Evolutionary conservation across 371 early-diverging fungal species (phyloP).

Genomic region (Mortierella sp.): DNA sequence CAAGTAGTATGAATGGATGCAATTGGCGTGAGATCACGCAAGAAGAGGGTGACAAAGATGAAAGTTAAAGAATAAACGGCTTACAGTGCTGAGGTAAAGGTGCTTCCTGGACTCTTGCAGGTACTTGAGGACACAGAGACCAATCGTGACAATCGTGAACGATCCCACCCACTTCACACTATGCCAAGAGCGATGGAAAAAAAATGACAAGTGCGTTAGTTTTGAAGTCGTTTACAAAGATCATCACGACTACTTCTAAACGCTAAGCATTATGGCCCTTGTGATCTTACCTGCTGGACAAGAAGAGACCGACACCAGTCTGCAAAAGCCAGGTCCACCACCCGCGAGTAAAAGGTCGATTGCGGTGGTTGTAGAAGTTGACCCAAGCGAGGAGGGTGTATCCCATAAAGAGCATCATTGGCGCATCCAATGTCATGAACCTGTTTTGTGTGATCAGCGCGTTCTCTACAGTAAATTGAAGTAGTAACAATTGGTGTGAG

Average conservation of each 20-base stretch:
- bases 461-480: conserved; percentile 69
- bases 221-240: background rate
- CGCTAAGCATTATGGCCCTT: background rate
- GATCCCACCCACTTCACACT: conserved; percentile 99
- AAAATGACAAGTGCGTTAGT: background rate
- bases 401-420: conserved; percentile 96
- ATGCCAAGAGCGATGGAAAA: background rate
- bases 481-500: background rate
- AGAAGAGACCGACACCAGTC: conserved; percentile 94
- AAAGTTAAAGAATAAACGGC: background rate
- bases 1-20: background rate
- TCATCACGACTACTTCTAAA: too few species aligned
- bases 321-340: conserved; percentile 93
- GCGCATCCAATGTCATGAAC: conserved; percentile 98
- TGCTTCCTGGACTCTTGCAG: conserved; percentile 39
- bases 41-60: background rate
- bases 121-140: conserved; percentile 61
- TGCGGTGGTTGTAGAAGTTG: conserved; percentile 82
- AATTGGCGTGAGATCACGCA: background rate
- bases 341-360: conserved; percentile 80
- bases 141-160: conserved; percentile 94
- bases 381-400: conserved; percentile 83
- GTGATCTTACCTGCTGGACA: conserved; percentile 66
- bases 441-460: conserved; percentile 92
- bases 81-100: conserved; percentile 46